A percentile compares a stretch with the other conserved stretches of the same genome.
These are phyloP conservation scores for Hypomontagnella submonticulosa DNA, from an alignment of 495 filamentous ascomycete genomes.

Conservation along the genomic window DNA sequence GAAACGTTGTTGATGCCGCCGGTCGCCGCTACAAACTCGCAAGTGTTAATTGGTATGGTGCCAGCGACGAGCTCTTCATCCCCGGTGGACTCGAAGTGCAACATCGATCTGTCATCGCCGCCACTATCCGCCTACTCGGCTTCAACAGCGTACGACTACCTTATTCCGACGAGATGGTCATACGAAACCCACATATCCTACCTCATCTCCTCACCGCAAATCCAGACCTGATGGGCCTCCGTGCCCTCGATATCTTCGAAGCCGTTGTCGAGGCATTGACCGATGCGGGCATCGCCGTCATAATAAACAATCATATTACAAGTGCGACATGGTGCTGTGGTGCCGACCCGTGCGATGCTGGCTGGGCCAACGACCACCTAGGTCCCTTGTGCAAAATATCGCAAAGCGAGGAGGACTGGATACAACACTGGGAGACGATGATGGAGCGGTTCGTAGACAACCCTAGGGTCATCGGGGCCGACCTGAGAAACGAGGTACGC, in stretches of 20 bases:
- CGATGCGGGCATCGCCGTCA: slow-evolving; percentile 66
- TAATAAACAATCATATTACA: slow-evolving; percentile 72
- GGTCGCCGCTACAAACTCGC: slow-evolving; percentile 65
- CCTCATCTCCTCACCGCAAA: slow-evolving; percentile 63
- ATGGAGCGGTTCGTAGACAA: slow-evolving; percentile 64
- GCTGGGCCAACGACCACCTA: slow-evolving; percentile 67
- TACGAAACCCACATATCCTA: slow-evolving; percentile 60
- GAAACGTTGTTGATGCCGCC: slow-evolving; percentile 65
- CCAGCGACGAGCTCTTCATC: slow-evolving; percentile 68
- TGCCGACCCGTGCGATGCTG: slow-evolving; percentile 67
- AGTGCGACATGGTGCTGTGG: slow-evolving; percentile 70
- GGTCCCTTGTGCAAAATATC: slow-evolving; percentile 62
- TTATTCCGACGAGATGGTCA: slow-evolving; percentile 71
- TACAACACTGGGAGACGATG: slow-evolving; percentile 67
- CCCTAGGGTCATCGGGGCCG: slow-evolving; percentile 65
- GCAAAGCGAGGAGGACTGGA: slow-evolving; percentile 69
- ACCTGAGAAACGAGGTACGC: slow-evolving; percentile 70
- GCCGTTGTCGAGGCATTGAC: slow-evolving; percentile 66
- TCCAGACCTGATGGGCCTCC: slow-evolving; percentile 60
- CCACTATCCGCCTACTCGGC: slow-evolving; percentile 61
- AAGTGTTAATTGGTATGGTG: slow-evolving; percentile 73
- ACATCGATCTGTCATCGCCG: slow-evolving; percentile 66
- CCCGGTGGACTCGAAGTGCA: slow-evolving; percentile 67
- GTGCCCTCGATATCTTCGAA: slow-evolving; percentile 65
- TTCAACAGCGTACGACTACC: slow-evolving; percentile 73